A percentile compares a stretch with the other conserved stretches of the same genome.
Evolutionary conservation across 2,329 filamentous ascomycete species (phyloP).

Genomic region (Fusarium clavum): DNA sequence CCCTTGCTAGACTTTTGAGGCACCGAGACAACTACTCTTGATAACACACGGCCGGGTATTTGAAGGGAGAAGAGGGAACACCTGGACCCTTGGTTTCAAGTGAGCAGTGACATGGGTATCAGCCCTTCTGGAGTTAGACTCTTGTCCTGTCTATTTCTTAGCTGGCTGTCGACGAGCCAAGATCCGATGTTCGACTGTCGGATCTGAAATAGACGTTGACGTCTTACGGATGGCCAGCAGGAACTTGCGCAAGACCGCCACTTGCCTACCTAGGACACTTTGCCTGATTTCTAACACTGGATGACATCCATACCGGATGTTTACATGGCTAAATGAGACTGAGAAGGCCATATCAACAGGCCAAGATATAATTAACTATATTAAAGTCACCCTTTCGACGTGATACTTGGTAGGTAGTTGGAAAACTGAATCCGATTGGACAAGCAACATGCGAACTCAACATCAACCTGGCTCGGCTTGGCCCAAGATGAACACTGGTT

Average conservation of each 20-base stretch:
- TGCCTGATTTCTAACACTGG: conserved; percentile 13
- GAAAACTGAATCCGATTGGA: background rate
- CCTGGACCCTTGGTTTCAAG: background rate
- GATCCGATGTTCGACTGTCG: background rate
- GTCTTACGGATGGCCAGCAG: background rate
- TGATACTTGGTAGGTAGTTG: background rate
- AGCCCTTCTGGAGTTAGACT: background rate
- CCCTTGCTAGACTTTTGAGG: conserved; percentile 18
- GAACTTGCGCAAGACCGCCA: conserved; percentile 20
- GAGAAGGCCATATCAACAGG: background rate
- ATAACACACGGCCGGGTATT: background rate
- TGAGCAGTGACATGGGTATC: background rate
- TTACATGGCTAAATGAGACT: background rate
- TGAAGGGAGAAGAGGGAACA: background rate
- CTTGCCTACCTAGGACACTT: conserved; percentile 22
- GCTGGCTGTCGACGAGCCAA: background rate
- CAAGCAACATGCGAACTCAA: background rate
- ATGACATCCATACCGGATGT: conserved; percentile 6
- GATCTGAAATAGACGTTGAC: background rate
- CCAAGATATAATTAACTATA: background rate
- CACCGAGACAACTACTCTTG: conserved; percentile 23
- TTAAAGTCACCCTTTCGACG: background rate
- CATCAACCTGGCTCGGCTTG: background rate
- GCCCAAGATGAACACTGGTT: background rate
- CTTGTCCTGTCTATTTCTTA: background rate